Conservation (phyloP, 345 rosid genomes). For the Brassica nigra region DNA sequence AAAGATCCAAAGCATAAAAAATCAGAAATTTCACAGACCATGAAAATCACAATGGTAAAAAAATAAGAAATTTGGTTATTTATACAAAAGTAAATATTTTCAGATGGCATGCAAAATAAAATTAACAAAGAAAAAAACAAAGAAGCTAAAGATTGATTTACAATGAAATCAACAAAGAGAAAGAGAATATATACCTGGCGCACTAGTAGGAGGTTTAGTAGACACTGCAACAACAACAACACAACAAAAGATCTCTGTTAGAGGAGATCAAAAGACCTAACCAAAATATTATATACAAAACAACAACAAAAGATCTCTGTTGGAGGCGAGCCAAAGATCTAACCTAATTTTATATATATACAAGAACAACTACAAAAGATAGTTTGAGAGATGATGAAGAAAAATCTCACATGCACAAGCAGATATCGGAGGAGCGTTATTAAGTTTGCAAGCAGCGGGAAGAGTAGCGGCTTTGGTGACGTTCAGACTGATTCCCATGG, state of each 20-base stretch:
- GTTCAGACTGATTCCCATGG: constrained; percentile 9
- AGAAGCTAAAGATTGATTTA: neutral
- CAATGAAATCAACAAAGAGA: constrained; percentile 5
- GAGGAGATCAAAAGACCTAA: neutral
- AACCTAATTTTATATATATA: neutral
- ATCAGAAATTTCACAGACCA: neutral
- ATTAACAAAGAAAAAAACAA: neutral
- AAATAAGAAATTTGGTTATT: neutral
- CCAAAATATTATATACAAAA: neutral
- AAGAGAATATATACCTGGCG: constrained; percentile 19
- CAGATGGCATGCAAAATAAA: neutral
- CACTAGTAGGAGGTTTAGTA: constrained; percentile 10
- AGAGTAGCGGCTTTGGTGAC: constrained; percentile 32
- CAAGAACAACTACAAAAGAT: neutral
- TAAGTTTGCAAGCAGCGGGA: constrained; percentile 30
- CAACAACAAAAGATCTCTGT: neutral
- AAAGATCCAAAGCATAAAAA: constrained; percentile 14
- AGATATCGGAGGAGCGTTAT: constrained; percentile 18
- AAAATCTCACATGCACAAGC: constrained; percentile 28
- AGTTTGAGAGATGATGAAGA: neutral
- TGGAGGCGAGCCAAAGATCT: neutral
- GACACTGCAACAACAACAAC: constrained; percentile 13
- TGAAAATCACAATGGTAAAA: neutral
- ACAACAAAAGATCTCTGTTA: neutral
- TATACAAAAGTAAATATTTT: neutral